Evolutionary conservation across 805 yeast genomes (phyloP).

Genomic region (Metschnikowia chrysomelidarum): DNA sequence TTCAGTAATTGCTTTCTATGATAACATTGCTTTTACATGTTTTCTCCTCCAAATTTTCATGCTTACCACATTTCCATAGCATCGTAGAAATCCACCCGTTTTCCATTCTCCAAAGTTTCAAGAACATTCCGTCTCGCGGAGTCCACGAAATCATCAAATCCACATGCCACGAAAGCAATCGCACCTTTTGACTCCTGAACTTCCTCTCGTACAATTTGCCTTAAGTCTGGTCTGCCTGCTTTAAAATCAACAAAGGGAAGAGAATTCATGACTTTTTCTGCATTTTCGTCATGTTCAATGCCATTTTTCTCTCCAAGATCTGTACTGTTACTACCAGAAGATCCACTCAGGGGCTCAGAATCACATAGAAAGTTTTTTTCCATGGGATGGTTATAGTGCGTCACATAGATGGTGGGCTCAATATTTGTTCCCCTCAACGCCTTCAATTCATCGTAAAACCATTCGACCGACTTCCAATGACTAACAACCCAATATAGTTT

Average conservation of each 20-base stretch:
- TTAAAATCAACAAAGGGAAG: constrained; percentile 41
- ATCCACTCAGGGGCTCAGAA: neutral
- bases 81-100: constrained; percentile 68
- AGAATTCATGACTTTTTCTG: constrained; percentile 19
- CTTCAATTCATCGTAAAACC: constrained; percentile 39
- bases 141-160: constrained; percentile 60
- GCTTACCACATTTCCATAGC: constrained; percentile 70
- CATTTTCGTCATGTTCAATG: constrained; percentile 3
- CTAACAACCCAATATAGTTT: constrained; percentile 42
- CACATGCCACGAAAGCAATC: constrained; percentile 57
- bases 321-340: constrained; percentile 5
- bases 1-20: too few species aligned
- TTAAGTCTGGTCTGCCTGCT: constrained; percentile 44
- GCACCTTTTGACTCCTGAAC: constrained; percentile 36
- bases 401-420: constrained; percentile 38
- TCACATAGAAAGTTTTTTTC: constrained; percentile 10
- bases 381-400: constrained; percentile 17
- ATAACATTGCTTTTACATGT: too few species aligned
- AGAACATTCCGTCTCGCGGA: constrained; percentile 49
- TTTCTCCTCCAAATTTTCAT: too few species aligned
- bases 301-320: constrained; percentile 14
- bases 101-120: constrained; percentile 35
- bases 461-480: constrained; percentile 37
- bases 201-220: constrained; percentile 34
- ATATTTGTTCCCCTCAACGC: constrained; percentile 31